Evolutionary conservation across 176 grass and related monocot genomes (phyloP), one percentile per base, ranked within the genome.

Genomic region (Themeda triandra): DNA sequence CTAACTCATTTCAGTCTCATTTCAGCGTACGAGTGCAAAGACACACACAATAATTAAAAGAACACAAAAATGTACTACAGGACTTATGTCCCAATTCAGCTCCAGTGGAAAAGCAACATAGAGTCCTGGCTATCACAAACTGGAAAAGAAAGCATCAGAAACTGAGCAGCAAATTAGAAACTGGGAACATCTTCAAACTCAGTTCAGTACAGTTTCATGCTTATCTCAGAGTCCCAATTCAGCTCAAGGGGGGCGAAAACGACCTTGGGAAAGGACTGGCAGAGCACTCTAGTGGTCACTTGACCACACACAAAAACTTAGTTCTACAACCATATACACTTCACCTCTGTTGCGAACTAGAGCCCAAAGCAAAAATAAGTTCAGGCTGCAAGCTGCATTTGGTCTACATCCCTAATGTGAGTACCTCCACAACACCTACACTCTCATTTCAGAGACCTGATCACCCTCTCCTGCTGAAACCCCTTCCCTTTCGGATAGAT

Each of bases 401-500:
- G 8, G 14, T 83, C 87, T 76, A 71, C 82, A 56, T 75, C 80
- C 80, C 46, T 90, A 76, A 13, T 37, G 66, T 69, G 68, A 80
- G 58, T 49, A 60, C 75, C 79, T 71, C 80, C 45, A 37, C 58
- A 59, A 67, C 84, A 79, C 25, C 88, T 90, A 89, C 80, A 80
- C 33, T n/a, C 54, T 82, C 65, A 80, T 78, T 63, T 80, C 84
- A 35, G 75, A 82, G 60, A 75, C 32, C 82, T 79, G 88, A 91
- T 75, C 86, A 93, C 73, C 72, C 58, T 92, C 77, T 77, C 88
- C 17, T 80, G 71, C 53, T 71, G 86, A 68, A 81, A 81, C 17
- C 88, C 90, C 63, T 73, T 73, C 75, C 70, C 70, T 44, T 97
- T 97, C 0, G 95, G 95, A 45, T 87, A 97, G 54, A 97, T 92